Evolutionary conservation across 768 basidiomycete species (phyloP).

Genomic region (Lentinula edodes): DNA sequence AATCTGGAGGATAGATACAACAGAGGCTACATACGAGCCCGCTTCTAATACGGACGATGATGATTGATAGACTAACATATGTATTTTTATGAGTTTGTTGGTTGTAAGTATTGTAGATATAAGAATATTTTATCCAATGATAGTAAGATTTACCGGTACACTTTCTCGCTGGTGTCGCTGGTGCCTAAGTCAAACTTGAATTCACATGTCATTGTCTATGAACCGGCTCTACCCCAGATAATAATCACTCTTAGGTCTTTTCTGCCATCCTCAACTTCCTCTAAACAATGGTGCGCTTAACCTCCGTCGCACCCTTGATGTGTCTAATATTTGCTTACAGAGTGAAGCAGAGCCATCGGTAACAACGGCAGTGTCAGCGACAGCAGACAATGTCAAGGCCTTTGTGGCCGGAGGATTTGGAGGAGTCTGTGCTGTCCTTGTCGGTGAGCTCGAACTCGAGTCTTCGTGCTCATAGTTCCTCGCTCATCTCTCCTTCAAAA

Average conservation of each 20-base stretch:
- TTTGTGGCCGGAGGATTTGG: slow-evolving; percentile 95
- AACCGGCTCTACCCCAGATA: neutral
- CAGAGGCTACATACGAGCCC: slow-evolving; percentile 88
- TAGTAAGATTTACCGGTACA: too few species aligned
- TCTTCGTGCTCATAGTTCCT: neutral
- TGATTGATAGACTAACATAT: neutral
- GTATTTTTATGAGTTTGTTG: neutral
- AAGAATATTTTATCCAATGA: too few species aligned
- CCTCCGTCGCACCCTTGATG: neutral
- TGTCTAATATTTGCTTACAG: neutral
- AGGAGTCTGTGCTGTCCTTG: slow-evolving; percentile 80
- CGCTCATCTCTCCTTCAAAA: neutral
- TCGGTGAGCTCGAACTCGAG: slow-evolving; percentile 54
- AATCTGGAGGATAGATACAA: slow-evolving; percentile 70
- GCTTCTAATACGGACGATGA: slow-evolving; percentile 53
- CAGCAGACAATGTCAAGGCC: slow-evolving; percentile 58
- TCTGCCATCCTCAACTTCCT: neutral
- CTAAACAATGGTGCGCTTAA: neutral
- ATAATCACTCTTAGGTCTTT: neutral
- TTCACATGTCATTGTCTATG: neutral
- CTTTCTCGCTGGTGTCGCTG: too few species aligned
- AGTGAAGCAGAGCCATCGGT: slow-evolving; percentile 26
- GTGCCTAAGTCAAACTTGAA: neutral
- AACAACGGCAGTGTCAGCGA: slow-evolving; percentile 17
- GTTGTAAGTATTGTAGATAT: too few species aligned